These are phyloP conservation scores for Eucalyptus paniculata DNA, from an alignment of 345 rosid genomes.

Conservation along the genomic window DNA sequence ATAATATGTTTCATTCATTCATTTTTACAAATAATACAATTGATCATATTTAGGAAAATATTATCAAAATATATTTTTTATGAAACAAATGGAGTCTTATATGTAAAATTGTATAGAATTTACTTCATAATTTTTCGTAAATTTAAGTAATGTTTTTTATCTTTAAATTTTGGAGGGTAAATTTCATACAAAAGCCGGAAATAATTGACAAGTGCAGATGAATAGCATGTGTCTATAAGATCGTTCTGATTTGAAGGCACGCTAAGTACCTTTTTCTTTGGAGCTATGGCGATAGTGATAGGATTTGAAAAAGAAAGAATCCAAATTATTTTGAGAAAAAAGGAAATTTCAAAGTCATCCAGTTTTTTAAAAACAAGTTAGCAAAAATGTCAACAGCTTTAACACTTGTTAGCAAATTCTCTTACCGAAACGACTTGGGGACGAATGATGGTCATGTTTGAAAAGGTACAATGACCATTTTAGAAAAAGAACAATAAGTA, in stretches of 20 bases:
- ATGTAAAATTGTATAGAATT: background rate
- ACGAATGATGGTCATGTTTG: background rate
- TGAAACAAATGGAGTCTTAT: background rate
- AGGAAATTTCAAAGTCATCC: background rate
- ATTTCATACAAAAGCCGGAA: background rate
- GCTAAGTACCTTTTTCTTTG: background rate
- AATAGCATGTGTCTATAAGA: background rate
- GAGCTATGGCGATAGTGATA: background rate
- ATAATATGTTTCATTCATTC: background rate
- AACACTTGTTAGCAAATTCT: background rate
- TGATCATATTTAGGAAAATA: background rate
- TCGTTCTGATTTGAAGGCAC: background rate
- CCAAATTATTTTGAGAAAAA: background rate
- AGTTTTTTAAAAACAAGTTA: background rate
- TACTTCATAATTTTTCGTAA: background rate
- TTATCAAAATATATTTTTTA: background rate
- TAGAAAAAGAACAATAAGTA: background rate
- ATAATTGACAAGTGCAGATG: background rate
- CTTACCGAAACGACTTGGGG: background rate
- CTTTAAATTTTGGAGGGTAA: background rate
- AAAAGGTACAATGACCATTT: background rate
- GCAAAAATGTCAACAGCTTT: background rate
- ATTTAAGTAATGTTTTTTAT: background rate
- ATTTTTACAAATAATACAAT: too few relatives aligned
- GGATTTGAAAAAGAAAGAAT: background rate